These are phyloP conservation scores for Talaromyces piceae DNA, from an alignment of 2,329 filamentous ascomycete genomes.

Conservation along the genomic window DNA sequence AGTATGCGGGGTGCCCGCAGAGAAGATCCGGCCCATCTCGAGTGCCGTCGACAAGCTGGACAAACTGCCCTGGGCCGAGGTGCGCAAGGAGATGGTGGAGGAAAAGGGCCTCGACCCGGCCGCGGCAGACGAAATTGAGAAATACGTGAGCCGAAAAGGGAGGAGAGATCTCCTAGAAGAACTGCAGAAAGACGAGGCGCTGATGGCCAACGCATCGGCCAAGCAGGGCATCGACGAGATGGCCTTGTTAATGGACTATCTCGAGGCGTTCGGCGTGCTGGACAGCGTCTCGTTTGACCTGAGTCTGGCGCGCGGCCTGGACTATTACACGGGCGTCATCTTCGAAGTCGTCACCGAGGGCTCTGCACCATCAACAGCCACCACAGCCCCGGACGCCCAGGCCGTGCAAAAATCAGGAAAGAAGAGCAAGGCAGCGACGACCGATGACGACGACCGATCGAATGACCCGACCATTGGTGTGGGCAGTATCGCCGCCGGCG, in stretches of 20 bases:
- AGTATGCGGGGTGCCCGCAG: slow-evolving; percentile 77
- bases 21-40: slow-evolving; percentile 83
- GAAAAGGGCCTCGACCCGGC: slow-evolving; percentile 73
- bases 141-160: slow-evolving; percentile 73
- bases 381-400: slow-evolving; percentile 31
- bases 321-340: slow-evolving; percentile 87
- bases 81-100: slow-evolving; percentile 86
- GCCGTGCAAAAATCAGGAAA: slow-evolving; percentile 29
- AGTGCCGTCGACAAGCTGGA: slow-evolving; percentile 95
- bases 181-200: slow-evolving; percentile 58
- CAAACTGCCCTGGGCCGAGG: slow-evolving; percentile 84
- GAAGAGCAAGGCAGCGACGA: slow-evolving; percentile 43
- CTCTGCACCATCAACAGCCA: slow-evolving; percentile 51
- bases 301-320: slow-evolving; percentile 80
- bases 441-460: slow-evolving; percentile 61
- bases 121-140: slow-evolving; percentile 79
- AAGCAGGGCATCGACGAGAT: slow-evolving; percentile 77
- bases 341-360: slow-evolving; percentile 83
- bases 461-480: slow-evolving; percentile 76
- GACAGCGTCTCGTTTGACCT: slow-evolving; percentile 81
- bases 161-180: slow-evolving; percentile 65
- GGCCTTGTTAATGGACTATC: slow-evolving; percentile 70
- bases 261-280: slow-evolving; percentile 66
- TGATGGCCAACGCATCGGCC: slow-evolving; percentile 65
- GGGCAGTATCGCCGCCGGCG: slow-evolving; percentile 81